Evolutionary conservation across 805 yeast species (phyloP), one percentile per base, ranked within the genome.

Genomic region (Spathaspora arborariae): DNA sequence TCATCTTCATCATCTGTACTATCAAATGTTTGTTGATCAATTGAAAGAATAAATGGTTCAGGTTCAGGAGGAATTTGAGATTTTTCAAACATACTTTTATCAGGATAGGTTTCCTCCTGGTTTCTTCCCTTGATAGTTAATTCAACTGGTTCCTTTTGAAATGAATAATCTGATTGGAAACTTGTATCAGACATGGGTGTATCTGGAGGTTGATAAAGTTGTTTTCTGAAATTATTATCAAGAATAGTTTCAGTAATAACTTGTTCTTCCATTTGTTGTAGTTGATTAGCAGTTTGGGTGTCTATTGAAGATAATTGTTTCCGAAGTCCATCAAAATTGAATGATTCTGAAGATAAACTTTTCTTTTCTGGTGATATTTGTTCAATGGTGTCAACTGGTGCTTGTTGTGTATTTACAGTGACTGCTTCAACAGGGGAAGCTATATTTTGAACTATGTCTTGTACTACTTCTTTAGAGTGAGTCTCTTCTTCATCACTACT

Each of bases 131-230:
- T 55, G 13, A 70, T 51, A 36, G 63, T 55, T 47, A 70, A 55
- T 20, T 50, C 50, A 1, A 48, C 56, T 2, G 74, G 74, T 48
- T 71, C 76, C 22, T 58, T 40, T 46, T 70, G 76, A 20, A 70
- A 68, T 13, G 74, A 68, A 49, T 69, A 74, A 42, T 70, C 75
- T 1, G 75, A 69, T 34, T 54, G 58, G 46, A 58, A 70, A 45
- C 75, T 70, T 42, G 53, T 48, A 16, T 70, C 74, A 1, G 73
- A 65, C 26, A 45, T 48, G 10, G 73, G 71, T 7, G 74, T 65
- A 16, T 64, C 70, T 18, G 68, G 60, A 18, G 38, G 36, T 33
- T 36, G 47, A 40, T n/a, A 30, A n/a, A 20, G 22, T 20, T 27
- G 37, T 30, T 21, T n/a, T 20, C 26, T 15, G 19, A 15, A 15